Evolutionary conservation across 306 rosid genomes (phyloP), one percentile per base, ranked within the genome.

Genomic region (Senna siamea): DNA sequence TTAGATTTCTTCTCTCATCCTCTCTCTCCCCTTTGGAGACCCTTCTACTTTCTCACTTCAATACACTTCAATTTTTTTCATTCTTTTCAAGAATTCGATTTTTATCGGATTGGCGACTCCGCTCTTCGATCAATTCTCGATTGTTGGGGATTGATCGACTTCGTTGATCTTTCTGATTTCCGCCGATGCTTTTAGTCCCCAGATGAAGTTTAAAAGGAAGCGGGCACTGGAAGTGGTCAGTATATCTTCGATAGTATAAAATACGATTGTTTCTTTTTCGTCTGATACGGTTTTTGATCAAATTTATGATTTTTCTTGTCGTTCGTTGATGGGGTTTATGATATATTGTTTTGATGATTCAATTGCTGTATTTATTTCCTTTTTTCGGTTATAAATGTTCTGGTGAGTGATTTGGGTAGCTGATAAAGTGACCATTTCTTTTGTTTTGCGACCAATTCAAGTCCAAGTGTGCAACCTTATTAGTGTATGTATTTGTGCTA

Each of bases 161-260:
- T 58, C 71, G 52, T 9, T 9, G 70, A 47, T 74, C 76, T 9
- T 14, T 69, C 54, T 26, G 50, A 57, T 26, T 87, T 83, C 72
- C 75, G 82, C 87, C 85, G 86, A 94, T 94, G 99, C 92, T 89
- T 76, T 87, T 53, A 68, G 82, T 89, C 75, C 74, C 93, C 23
- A 77, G 48, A 94, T 94, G 99, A 94, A 94, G 92, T 82, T 94
- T 51, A 92, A 88, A 74, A 80, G 96, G 9, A 88, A 93, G 86
- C 87, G 96, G 82, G 93, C 97, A 81, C 90, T 92, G 23, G 97
- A 92, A 94, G 99, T 94, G 99, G 99, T 94, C 17, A 84, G 94
- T 82, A 51, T 73, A 51, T 73, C 6, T 52, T 72, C 62, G 54
- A 67, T 66, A 62, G 12, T 61, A 3, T 64, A 26, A 26, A 30